phyloP scores from a whole-genome alignment of 108 stramenopile species.

The Nitzschia sp. region DNA sequence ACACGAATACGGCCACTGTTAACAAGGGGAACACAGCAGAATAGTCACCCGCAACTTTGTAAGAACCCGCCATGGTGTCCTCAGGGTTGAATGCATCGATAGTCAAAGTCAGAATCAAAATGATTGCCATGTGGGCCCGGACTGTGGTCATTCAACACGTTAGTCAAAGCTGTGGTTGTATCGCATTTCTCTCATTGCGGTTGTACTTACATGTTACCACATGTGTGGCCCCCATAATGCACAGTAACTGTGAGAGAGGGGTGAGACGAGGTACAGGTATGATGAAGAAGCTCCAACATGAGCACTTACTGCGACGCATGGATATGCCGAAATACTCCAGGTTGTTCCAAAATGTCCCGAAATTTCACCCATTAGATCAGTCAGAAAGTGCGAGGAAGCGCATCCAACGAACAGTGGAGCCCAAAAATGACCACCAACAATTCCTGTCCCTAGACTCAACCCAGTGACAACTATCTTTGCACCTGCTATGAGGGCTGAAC shows the following conservation, averaged over 20 bases:
- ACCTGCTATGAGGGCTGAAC: slow-evolving; percentile 36
- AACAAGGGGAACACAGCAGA: slow-evolving; percentile 64
- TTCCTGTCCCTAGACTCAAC: slow-evolving; percentile 55
- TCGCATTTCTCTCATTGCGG: background rate
- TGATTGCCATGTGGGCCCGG: slow-evolving; percentile 59
- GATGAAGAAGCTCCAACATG: background rate
- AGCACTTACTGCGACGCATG: slow-evolving; percentile 43
- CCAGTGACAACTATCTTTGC: slow-evolving; percentile 56
- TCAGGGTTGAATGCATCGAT: slow-evolving; percentile 51
- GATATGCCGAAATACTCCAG: slow-evolving; percentile 41
- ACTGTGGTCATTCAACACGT: slow-evolving; percentile 17
- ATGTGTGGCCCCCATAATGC: slow-evolving; percentile 60
- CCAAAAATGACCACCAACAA: slow-evolving; percentile 68
- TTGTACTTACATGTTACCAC: slow-evolving; percentile 43
- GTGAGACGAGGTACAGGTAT: background rate
- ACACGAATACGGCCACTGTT: slow-evolving; percentile 55
- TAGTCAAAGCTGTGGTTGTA: background rate
- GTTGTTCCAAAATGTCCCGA: slow-evolving; percentile 25
- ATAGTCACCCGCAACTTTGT: slow-evolving; percentile 50
- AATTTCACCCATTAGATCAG: slow-evolving; percentile 23
- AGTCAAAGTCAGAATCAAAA: slow-evolving; percentile 62
- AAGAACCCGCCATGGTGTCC: slow-evolving; percentile 13
- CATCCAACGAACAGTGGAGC: slow-evolving; percentile 58
- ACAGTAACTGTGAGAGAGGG: slow-evolving; percentile 23
- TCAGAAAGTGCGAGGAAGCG: slow-evolving; percentile 50